Evolutionary conservation across 2,329 filamentous ascomycete species (phyloP).

Genomic region (Trichoderma sp.): DNA sequence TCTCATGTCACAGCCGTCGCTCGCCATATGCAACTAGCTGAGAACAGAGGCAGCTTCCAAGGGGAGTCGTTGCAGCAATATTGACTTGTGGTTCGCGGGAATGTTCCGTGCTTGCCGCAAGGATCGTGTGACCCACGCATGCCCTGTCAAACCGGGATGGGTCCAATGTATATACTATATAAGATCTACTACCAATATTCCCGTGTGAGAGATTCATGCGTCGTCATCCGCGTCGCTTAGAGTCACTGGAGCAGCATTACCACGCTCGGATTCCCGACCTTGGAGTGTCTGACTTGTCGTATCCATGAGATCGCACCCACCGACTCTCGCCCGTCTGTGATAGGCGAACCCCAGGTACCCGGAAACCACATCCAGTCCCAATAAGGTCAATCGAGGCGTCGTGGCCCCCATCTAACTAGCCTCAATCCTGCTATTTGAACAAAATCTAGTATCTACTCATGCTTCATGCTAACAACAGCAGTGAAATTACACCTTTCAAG

Average conservation of each 20-base stretch:
- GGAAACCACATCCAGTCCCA: neutral
- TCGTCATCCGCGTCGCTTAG: neutral
- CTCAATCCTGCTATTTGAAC: neutral
- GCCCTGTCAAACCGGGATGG: constrained; percentile 9
- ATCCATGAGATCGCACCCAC: neutral
- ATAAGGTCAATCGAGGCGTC: neutral
- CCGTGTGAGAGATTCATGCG: neutral
- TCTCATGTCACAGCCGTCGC: neutral
- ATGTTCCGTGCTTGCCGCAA: neutral
- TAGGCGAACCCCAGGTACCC: constrained; percentile 18
- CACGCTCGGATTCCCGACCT: neutral
- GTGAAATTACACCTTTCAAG: neutral
- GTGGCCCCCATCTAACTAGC: neutral
- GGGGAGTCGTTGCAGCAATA: neutral
- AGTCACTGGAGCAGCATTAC: neutral
- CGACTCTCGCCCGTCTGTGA: neutral
- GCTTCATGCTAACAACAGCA: neutral
- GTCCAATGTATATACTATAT: neutral
- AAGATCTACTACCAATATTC: too few species aligned
- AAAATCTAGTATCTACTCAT: neutral
- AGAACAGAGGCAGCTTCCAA: neutral
- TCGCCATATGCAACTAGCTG: neutral
- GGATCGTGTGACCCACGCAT: neutral
- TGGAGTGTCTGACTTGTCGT: neutral
- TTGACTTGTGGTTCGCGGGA: neutral